phyloP scores from a whole-genome alignment of 208 protist species.

The Vickermania spadyakhi region DNA sequence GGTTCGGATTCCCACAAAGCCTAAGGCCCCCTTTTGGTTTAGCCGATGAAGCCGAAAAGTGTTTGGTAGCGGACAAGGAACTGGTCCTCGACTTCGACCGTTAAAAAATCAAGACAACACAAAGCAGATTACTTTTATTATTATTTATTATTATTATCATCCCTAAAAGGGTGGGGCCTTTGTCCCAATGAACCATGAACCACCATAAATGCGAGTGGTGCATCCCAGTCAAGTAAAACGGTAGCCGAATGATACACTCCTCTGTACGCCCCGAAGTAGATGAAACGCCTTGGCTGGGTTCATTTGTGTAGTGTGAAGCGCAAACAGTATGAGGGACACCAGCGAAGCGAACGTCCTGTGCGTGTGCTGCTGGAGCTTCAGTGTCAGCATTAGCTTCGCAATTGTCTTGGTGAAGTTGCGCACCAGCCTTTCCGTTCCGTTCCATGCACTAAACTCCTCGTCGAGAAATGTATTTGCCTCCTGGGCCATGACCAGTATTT shows the following conservation, averaged over 20 bases:
- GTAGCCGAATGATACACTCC: background rate
- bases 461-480: background rate
- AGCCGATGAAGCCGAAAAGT: no score
- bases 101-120: no score
- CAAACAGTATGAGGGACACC: conserved; percentile 1
- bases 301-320: background rate
- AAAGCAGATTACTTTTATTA: no score
- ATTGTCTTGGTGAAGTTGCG: conserved; percentile 2
- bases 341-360: background rate
- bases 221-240: background rate
- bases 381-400: background rate
- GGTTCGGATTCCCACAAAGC: no score
- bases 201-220: background rate
- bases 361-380: background rate
- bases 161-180: no score
- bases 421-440: background rate
- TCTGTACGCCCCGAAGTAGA: background rate
- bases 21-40: no score
- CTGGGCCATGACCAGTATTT: background rate
- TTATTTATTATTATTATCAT: no score
- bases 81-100: no score
- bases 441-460: conserved; percentile 1
- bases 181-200: no score
- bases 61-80: no score
- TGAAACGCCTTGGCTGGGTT: background rate